Evolutionary conservation across 331 rosid species (phyloP).

Genomic region (Quercus lobata): DNA sequence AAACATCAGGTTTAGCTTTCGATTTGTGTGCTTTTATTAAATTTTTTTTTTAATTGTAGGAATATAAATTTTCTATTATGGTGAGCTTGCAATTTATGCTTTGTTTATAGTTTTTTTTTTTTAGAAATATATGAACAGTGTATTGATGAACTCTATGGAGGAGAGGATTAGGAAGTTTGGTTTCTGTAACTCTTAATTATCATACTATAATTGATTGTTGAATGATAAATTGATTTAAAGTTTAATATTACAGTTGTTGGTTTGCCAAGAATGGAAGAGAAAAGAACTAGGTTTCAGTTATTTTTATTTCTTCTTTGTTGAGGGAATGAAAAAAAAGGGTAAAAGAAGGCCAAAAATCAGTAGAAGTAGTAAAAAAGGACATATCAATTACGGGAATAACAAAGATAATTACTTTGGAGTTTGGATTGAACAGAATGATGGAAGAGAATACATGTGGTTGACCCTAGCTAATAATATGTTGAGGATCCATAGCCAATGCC

Average conservation of each 20-base stretch:
- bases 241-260: not conserved
- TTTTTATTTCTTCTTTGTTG: not conserved
- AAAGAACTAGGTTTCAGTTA: not conserved
- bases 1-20: constrained; percentile 59
- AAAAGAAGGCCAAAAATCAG: no score
- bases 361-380: no score
- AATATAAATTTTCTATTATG: constrained; percentile 1
- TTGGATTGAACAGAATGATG: no score
- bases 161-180: not conserved
- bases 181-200: not conserved
- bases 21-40: not conserved
- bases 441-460: no score
- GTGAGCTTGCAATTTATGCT: not conserved
- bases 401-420: no score
- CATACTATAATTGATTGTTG: not conserved
- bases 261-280: not conserved
- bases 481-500: no score
- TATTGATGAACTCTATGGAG: not conserved
- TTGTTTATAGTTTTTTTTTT: not conserved
- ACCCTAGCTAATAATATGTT: no score
- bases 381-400: no score
- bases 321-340: no score
- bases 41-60: constrained; percentile 25
- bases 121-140: not conserved
- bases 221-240: not conserved